Evolutionary conservation across 2,329 filamentous ascomycete genomes (phyloP), one percentile per base, ranked within the genome.

Genomic region (Botrytis aclada): DNA sequence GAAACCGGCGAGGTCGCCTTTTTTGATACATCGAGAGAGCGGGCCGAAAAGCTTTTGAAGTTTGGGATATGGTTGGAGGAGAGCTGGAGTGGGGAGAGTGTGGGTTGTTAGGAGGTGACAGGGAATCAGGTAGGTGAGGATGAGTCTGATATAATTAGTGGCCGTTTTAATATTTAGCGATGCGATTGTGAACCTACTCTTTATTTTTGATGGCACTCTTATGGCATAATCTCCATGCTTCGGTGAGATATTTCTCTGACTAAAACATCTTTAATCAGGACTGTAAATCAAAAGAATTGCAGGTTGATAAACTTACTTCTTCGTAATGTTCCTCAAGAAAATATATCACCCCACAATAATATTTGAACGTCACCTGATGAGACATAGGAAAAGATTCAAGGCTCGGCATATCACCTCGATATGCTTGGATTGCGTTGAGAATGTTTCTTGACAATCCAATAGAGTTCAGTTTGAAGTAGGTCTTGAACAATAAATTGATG

Each of bases 401-500:
- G 0, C 88, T 85, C 0, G 96, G 96, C 84, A 99, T 92, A 78
- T 99, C 95, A 62, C 89, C 88, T 74, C 86, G 85, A 71, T 92
- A 91, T 20, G 94, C 95, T 64, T 91, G 87, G 65, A 99, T 86
- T 0, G 94, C 94, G 77, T 92, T 93, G 64, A 99, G 86, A 67
- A 98, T 91, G 77, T 96, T 98, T 81, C 96, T 94, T 29, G 92
- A 97, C 32, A 98, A 85, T n/a, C 90, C 90, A 73, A 97, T 92
- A 47, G 92, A 93, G 83, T 97, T 97, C 75, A 98, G 86, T 84
- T 93, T 97, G 85, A 99, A 99, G 82, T 98, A 98, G 1, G 95
- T 98, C 83, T 98, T 98, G 88, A 99, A 99, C 22, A 98, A 86
- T 12, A 99, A 87, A 80, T 97, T 98, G 80, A 95, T 94, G 76